phyloP scores from a whole-genome alignment of 352 stramenopile species.

The Phytophthora pistaciae region DNA sequence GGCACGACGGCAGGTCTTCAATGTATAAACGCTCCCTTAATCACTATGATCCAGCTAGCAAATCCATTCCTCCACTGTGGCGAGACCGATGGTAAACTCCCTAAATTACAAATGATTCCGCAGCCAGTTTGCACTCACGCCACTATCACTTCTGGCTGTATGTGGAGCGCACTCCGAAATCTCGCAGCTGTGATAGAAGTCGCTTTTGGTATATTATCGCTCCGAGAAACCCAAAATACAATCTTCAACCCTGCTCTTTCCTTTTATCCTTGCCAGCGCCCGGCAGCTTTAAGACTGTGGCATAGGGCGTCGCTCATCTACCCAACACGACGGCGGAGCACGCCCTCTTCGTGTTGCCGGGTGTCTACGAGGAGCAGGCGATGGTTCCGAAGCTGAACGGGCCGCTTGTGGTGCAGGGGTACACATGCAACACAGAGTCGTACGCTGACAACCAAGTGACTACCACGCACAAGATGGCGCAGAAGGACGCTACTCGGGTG shows the following conservation, averaged over 20 bases:
- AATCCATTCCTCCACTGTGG: no score
- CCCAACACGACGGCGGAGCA: neutral
- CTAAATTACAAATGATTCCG: neutral
- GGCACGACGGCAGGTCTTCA: no score
- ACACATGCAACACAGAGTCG: neutral
- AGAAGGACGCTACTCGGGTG: no score
- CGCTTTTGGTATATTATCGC: no score
- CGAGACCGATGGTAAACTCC: no score
- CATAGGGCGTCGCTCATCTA: neutral
- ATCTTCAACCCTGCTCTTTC: no score
- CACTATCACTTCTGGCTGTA: no score
- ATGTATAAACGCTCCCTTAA: no score
- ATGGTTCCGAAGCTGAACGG: slow-evolving; percentile 2
- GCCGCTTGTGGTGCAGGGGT: slow-evolving; percentile 2
- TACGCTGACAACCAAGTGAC: slow-evolving; percentile 2
- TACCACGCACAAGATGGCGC: slow-evolving; percentile 3
- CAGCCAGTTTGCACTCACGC: neutral
- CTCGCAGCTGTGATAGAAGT: neutral
- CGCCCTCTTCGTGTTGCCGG: neutral
- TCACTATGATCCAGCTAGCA: no score
- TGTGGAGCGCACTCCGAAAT: neutral
- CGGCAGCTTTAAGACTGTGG: neutral
- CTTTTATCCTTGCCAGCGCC: neutral
- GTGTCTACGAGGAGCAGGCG: neutral
- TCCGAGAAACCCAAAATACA: no score